phyloP scores from a whole-genome alignment of 768 basidiomycete genomes.

The Lentinula guzmanii region DNA sequence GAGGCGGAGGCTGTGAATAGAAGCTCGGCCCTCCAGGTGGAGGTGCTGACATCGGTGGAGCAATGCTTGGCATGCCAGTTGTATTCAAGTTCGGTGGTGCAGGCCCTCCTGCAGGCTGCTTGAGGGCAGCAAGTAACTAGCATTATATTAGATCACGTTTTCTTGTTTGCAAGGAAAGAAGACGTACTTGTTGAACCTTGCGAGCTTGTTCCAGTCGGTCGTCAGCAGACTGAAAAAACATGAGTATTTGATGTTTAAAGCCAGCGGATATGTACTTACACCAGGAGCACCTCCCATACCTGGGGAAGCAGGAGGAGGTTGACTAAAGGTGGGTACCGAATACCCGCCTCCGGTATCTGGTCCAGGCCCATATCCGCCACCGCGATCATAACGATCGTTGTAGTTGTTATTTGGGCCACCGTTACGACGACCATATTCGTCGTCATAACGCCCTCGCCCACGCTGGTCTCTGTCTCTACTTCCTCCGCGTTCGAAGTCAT shows the following conservation, averaged over 20 bases:
- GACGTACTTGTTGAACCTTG: conserved; percentile 68
- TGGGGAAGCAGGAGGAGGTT: conserved; percentile 25
- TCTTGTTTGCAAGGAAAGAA: neutral
- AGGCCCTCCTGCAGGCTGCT: conserved; percentile 51
- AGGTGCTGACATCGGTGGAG: conserved; percentile 18
- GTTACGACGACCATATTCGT: conserved; percentile 24
- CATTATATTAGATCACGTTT: neutral
- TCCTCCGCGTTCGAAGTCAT: conserved; percentile 44
- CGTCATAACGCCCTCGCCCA: conserved; percentile 34
- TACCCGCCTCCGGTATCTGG: conserved; percentile 13
- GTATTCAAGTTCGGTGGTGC: conserved; percentile 21
- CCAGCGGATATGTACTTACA: conserved; percentile 4
- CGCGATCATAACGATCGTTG: conserved; percentile 21
- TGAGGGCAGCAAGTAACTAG: conserved; percentile 70
- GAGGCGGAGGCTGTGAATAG: conserved; percentile 39
- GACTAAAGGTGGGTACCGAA: conserved; percentile 18
- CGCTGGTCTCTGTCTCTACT: conserved; percentile 43
- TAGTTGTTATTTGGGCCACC: neutral
- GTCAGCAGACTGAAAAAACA: conserved; percentile 40
- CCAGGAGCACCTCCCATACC: conserved; percentile 19
- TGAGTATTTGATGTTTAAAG: neutral
- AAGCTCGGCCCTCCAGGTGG: conserved; percentile 20
- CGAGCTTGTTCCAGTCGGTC: conserved; percentile 86
- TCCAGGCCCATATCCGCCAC: conserved; percentile 13
- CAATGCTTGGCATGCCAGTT: conserved; percentile 24